Conservation (phyloP, 2,329 filamentous ascomycete species). For the Ophidiomyces ophidiicola region DNA sequence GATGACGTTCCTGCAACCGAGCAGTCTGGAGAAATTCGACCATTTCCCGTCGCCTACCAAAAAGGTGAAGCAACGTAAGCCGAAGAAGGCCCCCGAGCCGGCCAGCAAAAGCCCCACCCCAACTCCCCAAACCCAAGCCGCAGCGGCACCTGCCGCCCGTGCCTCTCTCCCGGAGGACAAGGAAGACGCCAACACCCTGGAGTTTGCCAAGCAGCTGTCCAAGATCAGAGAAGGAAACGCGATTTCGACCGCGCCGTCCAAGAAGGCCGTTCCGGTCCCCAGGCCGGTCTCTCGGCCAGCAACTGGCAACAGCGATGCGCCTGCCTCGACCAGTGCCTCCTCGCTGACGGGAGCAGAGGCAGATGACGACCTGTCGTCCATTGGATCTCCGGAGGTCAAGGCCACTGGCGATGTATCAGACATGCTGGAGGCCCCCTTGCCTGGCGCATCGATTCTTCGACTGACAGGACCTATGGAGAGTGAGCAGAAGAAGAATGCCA, state of each 20-base stretch:
- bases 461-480: conserved; percentile 56
- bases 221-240: conserved; percentile 59
- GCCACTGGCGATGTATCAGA: conserved; percentile 61
- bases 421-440: conserved; percentile 67
- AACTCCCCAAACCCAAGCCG: conserved; percentile 19
- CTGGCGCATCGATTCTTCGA: conserved; percentile 63
- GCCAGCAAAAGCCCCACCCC: conserved; percentile 17
- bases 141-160: conserved; percentile 13
- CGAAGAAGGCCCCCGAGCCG: conserved; percentile 24
- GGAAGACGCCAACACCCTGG: conserved; percentile 55
- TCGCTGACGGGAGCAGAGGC: conserved; percentile 63
- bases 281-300: conserved; percentile 37
- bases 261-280: conserved; percentile 45
- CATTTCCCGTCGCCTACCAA: conserved; percentile 22
- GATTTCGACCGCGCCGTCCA: conserved; percentile 29
- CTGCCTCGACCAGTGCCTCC: conserved; percentile 47
- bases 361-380: conserved; percentile 66
- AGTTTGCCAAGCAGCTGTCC: conserved; percentile 63
- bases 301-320: conserved; percentile 37
- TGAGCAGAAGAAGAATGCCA: conserved; percentile 43
- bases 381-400: conserved; percentile 50
- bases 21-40: conserved; percentile 27
- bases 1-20: conserved; percentile 19
- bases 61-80: conserved; percentile 32
- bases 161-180: conserved; percentile 32